These are phyloP conservation scores for Spathaspora sp. DNA, from an alignment of 1,139 yeast genomes.

Conservation along the genomic window DNA sequence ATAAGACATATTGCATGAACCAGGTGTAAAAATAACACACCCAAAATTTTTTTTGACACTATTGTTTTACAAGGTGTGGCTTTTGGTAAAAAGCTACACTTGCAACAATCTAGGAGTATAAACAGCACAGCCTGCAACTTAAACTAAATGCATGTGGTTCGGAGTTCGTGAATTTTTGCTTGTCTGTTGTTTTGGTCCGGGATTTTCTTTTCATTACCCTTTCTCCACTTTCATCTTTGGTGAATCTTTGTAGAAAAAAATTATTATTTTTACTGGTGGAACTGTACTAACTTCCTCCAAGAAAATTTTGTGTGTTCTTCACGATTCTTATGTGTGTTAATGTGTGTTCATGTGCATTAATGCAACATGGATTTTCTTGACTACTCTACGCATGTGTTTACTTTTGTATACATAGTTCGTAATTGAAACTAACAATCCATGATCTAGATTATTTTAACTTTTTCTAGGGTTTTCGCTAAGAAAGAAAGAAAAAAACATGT, in stretches of 20 bases:
- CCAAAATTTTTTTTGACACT: neutral
- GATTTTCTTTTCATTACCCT: neutral
- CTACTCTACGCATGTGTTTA: neutral
- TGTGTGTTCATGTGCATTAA: neutral
- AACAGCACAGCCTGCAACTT: too few species aligned
- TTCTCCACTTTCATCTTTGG: neutral
- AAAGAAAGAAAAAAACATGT: too few species aligned
- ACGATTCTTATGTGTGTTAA: neutral
- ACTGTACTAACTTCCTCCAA: neutral
- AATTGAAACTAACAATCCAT: neutral
- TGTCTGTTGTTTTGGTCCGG: neutral
- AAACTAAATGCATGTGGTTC: too few species aligned
- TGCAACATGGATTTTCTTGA: neutral
- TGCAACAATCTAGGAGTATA: too few species aligned
- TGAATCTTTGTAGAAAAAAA: too few species aligned
- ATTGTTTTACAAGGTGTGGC: neutral
- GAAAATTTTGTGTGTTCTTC: neutral
- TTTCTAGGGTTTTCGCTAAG: neutral
- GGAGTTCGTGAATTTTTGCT: neutral
- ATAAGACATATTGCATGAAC: neutral
- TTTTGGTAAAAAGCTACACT: too few species aligned
- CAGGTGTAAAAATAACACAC: neutral
- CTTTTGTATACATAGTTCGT: neutral
- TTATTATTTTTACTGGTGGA: too few species aligned
- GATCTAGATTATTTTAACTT: neutral